These are phyloP conservation scores for Xylaria scruposa DNA, from an alignment of 495 filamentous ascomycete species.

Conservation along the genomic window DNA sequence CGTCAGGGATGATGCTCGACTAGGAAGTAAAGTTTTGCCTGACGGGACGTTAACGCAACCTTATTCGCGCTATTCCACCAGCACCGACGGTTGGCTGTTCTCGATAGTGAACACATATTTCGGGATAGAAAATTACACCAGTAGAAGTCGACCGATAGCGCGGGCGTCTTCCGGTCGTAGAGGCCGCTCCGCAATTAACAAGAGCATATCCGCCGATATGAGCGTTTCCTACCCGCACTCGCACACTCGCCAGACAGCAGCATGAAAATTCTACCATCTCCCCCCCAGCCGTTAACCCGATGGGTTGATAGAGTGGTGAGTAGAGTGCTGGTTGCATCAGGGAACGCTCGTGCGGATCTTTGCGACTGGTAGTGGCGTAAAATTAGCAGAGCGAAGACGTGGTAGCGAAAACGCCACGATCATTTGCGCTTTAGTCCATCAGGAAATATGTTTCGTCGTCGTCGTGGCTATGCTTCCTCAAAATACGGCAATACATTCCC, in stretches of 20 bases:
- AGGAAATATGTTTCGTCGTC: conserved; percentile 64
- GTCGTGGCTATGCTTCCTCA: too few species aligned
- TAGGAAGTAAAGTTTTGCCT: conserved; percentile 61
- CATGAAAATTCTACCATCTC: too few species aligned
- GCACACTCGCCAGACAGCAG: too few species aligned
- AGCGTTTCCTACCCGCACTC: too few species aligned
- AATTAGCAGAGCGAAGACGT: conserved; percentile 81
- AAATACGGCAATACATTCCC: too few species aligned
- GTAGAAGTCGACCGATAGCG: too few species aligned
- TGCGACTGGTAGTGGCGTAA: conserved; percentile 75
- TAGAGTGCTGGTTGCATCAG: conserved; percentile 52
- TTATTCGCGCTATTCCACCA: conserved; percentile 83
- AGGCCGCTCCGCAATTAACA: too few species aligned
- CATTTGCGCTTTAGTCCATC: conserved; percentile 86
- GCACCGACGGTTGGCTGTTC: conserved; percentile 70
- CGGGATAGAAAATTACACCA: conserved; percentile 90
- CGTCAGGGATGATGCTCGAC: conserved; percentile 86
- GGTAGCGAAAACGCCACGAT: conserved; percentile 88
- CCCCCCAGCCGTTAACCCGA: too few species aligned
- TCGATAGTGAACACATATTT: conserved; percentile 82
- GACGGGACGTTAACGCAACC: conserved; percentile 71
- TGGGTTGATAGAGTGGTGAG: too few species aligned
- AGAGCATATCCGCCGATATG: too few species aligned
- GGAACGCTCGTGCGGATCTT: conserved; percentile 90
- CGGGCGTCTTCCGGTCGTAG: too few species aligned